Percentiles rank a stretch among this genome's conserved stretches.
These are phyloP conservation scores for Trametes elegans DNA, from an alignment of 768 basidiomycete genomes.

Conservation along the genomic window DNA sequence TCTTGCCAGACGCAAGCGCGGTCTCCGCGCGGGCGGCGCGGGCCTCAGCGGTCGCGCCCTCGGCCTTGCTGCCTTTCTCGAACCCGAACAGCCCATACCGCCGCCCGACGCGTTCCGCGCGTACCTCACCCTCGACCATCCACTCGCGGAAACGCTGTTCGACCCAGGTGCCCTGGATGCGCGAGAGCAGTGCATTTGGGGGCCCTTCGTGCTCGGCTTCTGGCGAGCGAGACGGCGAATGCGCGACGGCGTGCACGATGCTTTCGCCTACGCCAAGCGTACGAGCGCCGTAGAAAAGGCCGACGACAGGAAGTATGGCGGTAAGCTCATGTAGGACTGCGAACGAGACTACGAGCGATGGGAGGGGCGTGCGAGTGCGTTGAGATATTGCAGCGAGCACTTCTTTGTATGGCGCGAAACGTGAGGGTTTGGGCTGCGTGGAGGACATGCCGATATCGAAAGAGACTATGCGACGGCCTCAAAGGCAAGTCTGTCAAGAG, in stretches of 20 bases:
- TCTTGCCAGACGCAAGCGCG: slow-evolving; percentile 23
- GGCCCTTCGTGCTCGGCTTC: background rate
- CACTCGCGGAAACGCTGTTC: slow-evolving; percentile 41
- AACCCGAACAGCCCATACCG: slow-evolving; percentile 83
- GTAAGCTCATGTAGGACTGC: slow-evolving; percentile 84
- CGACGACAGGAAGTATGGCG: slow-evolving; percentile 71
- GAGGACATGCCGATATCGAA: slow-evolving; percentile 20
- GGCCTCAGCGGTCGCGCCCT: background rate
- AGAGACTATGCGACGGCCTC: too few relatives aligned
- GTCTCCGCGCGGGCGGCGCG: background rate
- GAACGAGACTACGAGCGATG: slow-evolving; percentile 78
- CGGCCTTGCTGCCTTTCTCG: slow-evolving; percentile 41
- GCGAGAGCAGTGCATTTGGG: slow-evolving; percentile 3
- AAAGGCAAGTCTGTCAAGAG: too few relatives aligned
- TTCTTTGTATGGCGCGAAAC: slow-evolving; percentile 48
- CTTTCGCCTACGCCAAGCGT: slow-evolving; percentile 66
- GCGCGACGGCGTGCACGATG: slow-evolving; percentile 42
- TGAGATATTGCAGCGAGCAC: slow-evolving; percentile 59
- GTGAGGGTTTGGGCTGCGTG: slow-evolving; percentile 19
- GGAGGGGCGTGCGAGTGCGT: slow-evolving; percentile 70
- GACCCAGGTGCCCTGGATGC: slow-evolving; percentile 36
- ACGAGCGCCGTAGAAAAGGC: slow-evolving; percentile 69
- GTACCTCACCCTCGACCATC: slow-evolving; percentile 75
- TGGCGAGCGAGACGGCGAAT: background rate
- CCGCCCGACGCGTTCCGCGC: slow-evolving; percentile 67